Evolutionary conservation across 2,329 filamentous ascomycete genomes (phyloP).

Genomic region (Nothopassalora personata): DNA sequence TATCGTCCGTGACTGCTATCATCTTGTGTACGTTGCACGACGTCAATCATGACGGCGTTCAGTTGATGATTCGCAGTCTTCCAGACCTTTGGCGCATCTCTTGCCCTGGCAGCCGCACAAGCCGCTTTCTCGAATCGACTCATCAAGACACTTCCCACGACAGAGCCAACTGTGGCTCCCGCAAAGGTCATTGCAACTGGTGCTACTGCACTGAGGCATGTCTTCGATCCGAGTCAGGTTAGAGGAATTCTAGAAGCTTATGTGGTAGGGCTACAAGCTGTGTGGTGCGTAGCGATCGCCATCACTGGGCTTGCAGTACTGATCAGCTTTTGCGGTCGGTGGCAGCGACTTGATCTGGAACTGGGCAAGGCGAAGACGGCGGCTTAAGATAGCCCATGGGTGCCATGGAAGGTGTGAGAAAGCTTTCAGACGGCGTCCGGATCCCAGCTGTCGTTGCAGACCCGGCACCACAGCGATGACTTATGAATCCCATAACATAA

Average conservation of each 20-base stretch:
- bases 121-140: constrained; percentile 39
- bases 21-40: constrained; percentile 17
- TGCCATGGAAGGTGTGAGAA: no score
- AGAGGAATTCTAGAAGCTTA: background rate
- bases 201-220: constrained; percentile 39
- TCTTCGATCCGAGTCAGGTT: constrained; percentile 24
- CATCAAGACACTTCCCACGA: constrained; percentile 28
- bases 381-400: no score
- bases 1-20: constrained; percentile 34
- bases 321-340: no score
- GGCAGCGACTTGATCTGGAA: no score
- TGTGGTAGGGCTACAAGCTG: background rate
- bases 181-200: constrained; percentile 38
- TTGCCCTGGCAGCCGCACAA: constrained; percentile 37
- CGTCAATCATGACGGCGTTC: background rate
- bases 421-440: no score
- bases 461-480: no score
- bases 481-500: no score
- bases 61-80: constrained; percentile 20
- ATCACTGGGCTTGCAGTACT: no score
- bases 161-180: constrained; percentile 35
- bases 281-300: no score
- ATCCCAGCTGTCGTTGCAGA: no score
- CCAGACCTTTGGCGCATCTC: constrained; percentile 35
- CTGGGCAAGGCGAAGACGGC: no score